phyloP scores from a whole-genome alignment of 1,139 yeast species.

The Hanseniaspora gamundiae region DNA sequence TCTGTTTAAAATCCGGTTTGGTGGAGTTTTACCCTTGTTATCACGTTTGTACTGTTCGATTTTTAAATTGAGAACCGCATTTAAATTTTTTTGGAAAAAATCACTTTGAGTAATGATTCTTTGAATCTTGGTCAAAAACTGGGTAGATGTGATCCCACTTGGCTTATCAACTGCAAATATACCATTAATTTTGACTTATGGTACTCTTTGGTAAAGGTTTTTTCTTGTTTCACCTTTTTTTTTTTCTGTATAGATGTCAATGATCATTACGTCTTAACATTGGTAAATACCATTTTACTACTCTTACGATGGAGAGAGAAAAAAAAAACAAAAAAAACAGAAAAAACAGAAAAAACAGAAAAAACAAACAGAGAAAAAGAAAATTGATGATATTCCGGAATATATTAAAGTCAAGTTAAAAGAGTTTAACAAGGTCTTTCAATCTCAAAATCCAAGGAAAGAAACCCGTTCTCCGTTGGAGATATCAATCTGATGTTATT shows the following conservation, averaged over 20 bases:
- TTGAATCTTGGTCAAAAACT: constrained; percentile 56
- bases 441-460: neutral
- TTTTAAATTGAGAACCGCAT: constrained; percentile 36
- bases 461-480: neutral
- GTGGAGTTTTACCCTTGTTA: constrained; percentile 29
- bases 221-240: neutral
- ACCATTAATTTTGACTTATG: constrained; percentile 50
- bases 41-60: constrained; percentile 31
- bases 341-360: neutral
- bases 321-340: neutral
- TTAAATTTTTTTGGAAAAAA: constrained; percentile 45
- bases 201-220: neutral
- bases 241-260: neutral
- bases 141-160: constrained; percentile 68
- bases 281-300: no score
- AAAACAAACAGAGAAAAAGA: neutral
- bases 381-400: neutral
- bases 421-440: no score
- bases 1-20: constrained; percentile 34
- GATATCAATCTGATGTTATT: neutral
- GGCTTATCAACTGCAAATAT: constrained; percentile 92
- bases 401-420: no score
- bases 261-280: neutral
- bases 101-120: constrained; percentile 46
- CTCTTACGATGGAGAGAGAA: neutral